Base-by-base conservation (phyloP, 108 stramenopile species). In the Nitzschia palea region DNA sequence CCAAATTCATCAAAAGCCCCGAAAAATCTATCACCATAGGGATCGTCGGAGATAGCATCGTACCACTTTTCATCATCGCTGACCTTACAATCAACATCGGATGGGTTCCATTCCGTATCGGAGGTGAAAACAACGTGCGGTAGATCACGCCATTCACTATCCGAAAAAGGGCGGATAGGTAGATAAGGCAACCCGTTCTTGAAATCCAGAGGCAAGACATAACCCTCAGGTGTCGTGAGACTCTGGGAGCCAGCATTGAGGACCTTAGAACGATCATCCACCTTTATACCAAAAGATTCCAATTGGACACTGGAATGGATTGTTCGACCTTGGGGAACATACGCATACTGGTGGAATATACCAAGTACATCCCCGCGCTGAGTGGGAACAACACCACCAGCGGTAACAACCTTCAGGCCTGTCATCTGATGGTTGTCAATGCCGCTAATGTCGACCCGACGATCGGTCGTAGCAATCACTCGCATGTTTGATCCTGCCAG, bases 281-380 rank as follows among this genome's bases (percentile, higher is more conserved):
- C 70, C 1, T 3, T 22, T 18, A 29, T 20, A 2, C 55, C 31
- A 31, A 31, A 71, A 22, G 48, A 22, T 22, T 72, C 65, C 1
- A 76, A 34, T 47, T 80, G 80, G 2, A 25, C 43, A 42, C 42
- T 3, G 0, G 80, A 65, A 28, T 73, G 74, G 3, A 80, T 80
- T 3, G 75, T 72, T 22, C 55, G 26, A 0, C 71, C 68, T 5
- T 27, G 14, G 3, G 55, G 65, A 35, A 25, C 2, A 28, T 60
- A 40, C 3, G 80, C 80, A 67, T 67, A 66, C 64, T 76, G 56
- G 25, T 80, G 51, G 45, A 71, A 48, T 22, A 80, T 76, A 9
- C 15, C 36, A 44, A 79, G 48, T 35, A 63, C 48, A 6, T 57
- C 60, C 1, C 78, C 78, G 26, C 26, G 2, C 2, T 74, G 9